Evolutionary conservation across 1,139 yeast species (phyloP).

Genomic region (Zhuliangozyma parablackwelliae): DNA sequence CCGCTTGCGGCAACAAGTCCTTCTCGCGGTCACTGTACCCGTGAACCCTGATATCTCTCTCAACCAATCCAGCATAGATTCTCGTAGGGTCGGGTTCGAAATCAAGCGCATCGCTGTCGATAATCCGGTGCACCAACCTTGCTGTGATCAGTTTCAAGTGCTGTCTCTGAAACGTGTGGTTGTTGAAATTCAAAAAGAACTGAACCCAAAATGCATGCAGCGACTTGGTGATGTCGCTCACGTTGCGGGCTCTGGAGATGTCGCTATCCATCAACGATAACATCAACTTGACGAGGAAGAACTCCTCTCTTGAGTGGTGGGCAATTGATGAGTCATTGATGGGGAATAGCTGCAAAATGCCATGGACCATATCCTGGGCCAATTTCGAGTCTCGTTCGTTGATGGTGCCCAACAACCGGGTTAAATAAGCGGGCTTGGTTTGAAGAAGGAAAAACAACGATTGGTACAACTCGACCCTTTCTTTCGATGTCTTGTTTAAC

Average conservation of each 20-base stretch:
- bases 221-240: slow-evolving; percentile 34
- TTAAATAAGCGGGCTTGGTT: slow-evolving; percentile 75
- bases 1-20: slow-evolving; percentile 53
- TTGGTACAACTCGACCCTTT: slow-evolving; percentile 61
- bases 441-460: slow-evolving; percentile 79
- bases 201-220: slow-evolving; percentile 43
- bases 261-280: slow-evolving; percentile 49
- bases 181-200: slow-evolving; percentile 53
- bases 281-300: slow-evolving; percentile 59
- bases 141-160: slow-evolving; percentile 52
- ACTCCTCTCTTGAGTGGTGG: slow-evolving; percentile 65
- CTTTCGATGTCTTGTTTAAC: slow-evolving; percentile 34
- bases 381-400: slow-evolving; percentile 17
- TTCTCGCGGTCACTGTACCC: slow-evolving; percentile 30
- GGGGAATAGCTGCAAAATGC: slow-evolving; percentile 49
- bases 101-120: slow-evolving; percentile 54
- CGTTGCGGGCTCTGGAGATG: slow-evolving; percentile 21
- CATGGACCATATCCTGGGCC: slow-evolving; percentile 37
- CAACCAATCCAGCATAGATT: slow-evolving; percentile 48
- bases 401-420: slow-evolving; percentile 40
- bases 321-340: slow-evolving; percentile 25
- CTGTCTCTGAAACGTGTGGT: slow-evolving; percentile 56
- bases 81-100: slow-evolving; percentile 79
- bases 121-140: slow-evolving; percentile 41
- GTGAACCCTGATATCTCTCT: slow-evolving; percentile 44